Evolutionary conservation across 495 filamentous ascomycete species (phyloP).

Genomic region (Aspergillus saccharolyticus): DNA sequence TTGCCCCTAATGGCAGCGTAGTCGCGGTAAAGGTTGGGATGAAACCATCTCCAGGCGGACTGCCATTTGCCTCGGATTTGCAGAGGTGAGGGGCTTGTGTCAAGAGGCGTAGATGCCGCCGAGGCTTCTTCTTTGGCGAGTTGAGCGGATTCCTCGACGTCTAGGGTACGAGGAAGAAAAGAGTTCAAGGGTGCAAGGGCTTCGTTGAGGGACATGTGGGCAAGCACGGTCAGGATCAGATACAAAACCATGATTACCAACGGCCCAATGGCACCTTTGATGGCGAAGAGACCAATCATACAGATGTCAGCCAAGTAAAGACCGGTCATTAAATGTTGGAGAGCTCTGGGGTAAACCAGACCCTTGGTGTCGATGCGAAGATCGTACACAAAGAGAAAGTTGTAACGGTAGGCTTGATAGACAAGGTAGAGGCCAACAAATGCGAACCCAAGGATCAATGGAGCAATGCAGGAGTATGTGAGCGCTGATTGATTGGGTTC

Average conservation of each 20-base stretch:
- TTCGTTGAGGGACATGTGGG: conserved; percentile 70
- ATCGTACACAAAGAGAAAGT: conserved; percentile 84
- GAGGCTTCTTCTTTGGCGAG: conserved; percentile 32
- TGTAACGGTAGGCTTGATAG: conserved; percentile 88
- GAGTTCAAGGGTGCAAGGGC: conserved; percentile 69
- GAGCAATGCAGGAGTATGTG: conserved; percentile 80
- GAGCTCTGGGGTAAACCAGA: conserved; percentile 76
- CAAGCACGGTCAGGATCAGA: conserved; percentile 69
- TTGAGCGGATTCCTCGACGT: conserved; percentile 40
- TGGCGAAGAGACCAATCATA: conserved; percentile 80
- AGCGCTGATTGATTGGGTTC: conserved; percentile 40
- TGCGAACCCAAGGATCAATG: conserved; percentile 77
- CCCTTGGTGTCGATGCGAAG: conserved; percentile 81
- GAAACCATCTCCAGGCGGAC: conserved; percentile 62
- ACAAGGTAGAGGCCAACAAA: conserved; percentile 73
- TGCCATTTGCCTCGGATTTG: conserved; percentile 8
- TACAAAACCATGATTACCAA: conserved; percentile 74
- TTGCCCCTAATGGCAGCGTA: conserved; percentile 64
- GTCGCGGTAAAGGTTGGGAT: conserved; percentile 69
- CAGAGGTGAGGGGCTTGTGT: conserved; percentile 17
- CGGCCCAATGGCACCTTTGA: conserved; percentile 64
- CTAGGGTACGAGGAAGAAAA: conserved; percentile 61
- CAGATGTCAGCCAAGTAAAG: conserved; percentile 79
- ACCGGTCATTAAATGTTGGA: conserved; percentile 81
- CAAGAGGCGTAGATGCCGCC: background rate